Evolutionary conservation across 75 land plant species (phyloP).

Genomic region (Picea sitchensis): DNA sequence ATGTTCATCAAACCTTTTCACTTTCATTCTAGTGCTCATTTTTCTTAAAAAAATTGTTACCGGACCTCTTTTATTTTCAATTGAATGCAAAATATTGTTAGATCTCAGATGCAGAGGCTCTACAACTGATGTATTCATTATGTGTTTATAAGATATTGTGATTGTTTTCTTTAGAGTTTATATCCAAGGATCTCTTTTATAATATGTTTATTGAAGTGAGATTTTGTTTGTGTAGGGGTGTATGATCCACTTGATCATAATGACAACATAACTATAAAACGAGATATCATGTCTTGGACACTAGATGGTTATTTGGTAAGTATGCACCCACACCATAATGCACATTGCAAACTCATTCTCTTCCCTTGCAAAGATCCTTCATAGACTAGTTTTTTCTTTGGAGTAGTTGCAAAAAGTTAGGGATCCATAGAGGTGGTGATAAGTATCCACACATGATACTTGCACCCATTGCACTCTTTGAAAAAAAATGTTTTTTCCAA

Average conservation of each 20-base stretch:
- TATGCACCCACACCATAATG: slow-evolving; percentile 5
- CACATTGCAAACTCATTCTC: no score
- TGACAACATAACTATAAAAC: no score
- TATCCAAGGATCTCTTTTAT: not conserved
- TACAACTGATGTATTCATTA: not conserved
- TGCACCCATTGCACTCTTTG: no score
- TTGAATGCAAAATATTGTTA: slow-evolving; percentile 10
- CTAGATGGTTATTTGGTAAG: no score
- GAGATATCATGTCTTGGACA: no score
- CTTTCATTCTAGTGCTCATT: no score
- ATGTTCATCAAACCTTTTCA: no score
- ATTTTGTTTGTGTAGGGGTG: no score
- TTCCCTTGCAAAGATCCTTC: not conserved
- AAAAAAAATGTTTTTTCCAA: no score
- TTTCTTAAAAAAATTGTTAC: not conserved
- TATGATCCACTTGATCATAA: no score
- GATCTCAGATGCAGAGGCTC: not conserved
- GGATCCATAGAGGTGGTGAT: not conserved
- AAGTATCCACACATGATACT: no score
- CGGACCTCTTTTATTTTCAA: not conserved
- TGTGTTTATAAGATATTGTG: not conserved
- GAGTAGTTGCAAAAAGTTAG: not conserved
- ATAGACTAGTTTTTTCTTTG: not conserved
- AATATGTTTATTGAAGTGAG: not conserved
- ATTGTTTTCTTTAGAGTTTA: not conserved